Percentiles rank a stretch among this genome's conserved stretches.
Conservation (phyloP, 768 basidiomycete species). For the Lentinus tigrinus region DNA sequence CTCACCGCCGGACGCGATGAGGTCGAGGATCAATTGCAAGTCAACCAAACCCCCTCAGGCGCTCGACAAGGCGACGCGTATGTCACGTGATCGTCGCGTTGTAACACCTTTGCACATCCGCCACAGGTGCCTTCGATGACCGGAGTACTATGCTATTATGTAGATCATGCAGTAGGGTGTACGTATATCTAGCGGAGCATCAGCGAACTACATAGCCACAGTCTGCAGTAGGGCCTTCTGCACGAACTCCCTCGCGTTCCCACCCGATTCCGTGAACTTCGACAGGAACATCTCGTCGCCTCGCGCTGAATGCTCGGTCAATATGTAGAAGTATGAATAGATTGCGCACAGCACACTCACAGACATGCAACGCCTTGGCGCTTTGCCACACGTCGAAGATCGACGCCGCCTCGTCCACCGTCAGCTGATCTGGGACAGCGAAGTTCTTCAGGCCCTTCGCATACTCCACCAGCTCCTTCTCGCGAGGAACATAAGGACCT, state of each 20-base stretch:
- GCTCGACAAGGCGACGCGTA: constrained; percentile 8
- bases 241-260: constrained; percentile 80
- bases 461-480: constrained; percentile 48
- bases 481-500: constrained; percentile 59
- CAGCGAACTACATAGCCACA: constrained; percentile 1
- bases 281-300: constrained; percentile 75
- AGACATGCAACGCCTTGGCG: constrained; percentile 50
- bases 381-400: constrained; percentile 78
- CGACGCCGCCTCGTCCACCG: constrained; percentile 64
- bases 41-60: not conserved
- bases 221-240: constrained; percentile 31
- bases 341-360: constrained; percentile 4
- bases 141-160: not conserved
- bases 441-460: constrained; percentile 52
- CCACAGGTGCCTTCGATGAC: no score
- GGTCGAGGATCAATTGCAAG: not conserved
- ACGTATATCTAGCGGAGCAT: not conserved
- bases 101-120: not conserved
- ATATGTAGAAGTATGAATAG: not conserved
- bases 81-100: constrained; percentile 18
- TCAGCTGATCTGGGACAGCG: constrained; percentile 57
- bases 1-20: not conserved
- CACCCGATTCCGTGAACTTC: constrained; percentile 75
- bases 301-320: constrained; percentile 30
- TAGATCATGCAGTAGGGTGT: not conserved